phyloP scores from a whole-genome alignment of 140 eudicot genomes.

The Flaveria floridana region DNA sequence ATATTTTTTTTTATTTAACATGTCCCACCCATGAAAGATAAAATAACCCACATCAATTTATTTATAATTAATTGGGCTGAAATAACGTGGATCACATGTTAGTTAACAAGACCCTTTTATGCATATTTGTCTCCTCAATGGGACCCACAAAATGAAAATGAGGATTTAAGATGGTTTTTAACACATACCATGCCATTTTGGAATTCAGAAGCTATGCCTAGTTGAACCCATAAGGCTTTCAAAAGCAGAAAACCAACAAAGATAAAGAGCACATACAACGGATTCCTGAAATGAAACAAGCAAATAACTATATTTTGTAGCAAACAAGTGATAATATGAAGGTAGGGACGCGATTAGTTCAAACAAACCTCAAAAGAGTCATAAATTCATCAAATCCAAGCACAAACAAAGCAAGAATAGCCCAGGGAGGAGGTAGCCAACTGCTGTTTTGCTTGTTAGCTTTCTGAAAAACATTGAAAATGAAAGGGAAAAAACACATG shows the following conservation, averaged over 20 bases:
- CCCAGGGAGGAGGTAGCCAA: conserved; percentile 93
- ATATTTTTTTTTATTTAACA: not conserved
- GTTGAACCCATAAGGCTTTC: conserved; percentile 71
- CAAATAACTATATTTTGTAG: conserved; percentile 9
- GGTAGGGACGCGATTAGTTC: not conserved
- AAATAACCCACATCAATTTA: not conserved
- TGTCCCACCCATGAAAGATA: not conserved
- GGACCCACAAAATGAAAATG: conserved; percentile 2
- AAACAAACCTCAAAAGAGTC: conserved; percentile 59
- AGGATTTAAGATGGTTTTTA: conserved; percentile 9
- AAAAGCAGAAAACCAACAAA: conserved; percentile 52
- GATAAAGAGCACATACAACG: conserved; percentile 52
- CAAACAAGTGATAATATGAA: conserved; percentile 15
- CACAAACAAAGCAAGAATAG: conserved; percentile 56
- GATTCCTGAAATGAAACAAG: conserved; percentile 50
- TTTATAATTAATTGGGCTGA: not conserved
- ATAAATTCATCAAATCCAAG: conserved; percentile 73
- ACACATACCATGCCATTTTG: conserved; percentile 58
- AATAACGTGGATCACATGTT: not conserved
- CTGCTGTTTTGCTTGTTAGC: conserved; percentile 59
- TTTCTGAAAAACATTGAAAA: conserved; percentile 48
- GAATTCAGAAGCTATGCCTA: conserved; percentile 53
- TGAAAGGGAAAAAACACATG: not conserved
- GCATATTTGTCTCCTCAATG: not conserved
- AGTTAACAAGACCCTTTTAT: not conserved